These are phyloP conservation scores for Sicyos edulis DNA, from an alignment of 306 rosid species.

Conservation along the genomic window DNA sequence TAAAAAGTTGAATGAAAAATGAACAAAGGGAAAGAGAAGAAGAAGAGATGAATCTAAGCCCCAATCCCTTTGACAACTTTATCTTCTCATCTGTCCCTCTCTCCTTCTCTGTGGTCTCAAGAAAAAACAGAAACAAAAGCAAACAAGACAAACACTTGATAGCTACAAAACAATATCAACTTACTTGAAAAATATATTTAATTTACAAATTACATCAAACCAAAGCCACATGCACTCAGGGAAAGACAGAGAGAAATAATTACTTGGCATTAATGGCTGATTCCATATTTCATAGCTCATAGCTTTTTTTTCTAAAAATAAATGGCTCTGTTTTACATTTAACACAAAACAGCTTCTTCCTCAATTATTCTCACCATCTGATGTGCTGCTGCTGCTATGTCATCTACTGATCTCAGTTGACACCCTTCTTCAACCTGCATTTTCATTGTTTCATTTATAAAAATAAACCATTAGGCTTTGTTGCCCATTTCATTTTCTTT, in stretches of 20 bases:
- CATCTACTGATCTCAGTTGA: constrained; percentile 63
- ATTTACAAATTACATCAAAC: constrained; percentile 16
- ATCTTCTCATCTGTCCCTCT: constrained; percentile 17
- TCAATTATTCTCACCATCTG: constrained; percentile 62
- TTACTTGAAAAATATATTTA: too few species aligned
- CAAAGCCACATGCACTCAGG: neutral
- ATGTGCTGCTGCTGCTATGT: constrained; percentile 71
- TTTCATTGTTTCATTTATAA: neutral
- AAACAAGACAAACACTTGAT: constrained; percentile 15
- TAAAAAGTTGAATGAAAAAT: neutral
- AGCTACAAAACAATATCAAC: constrained; percentile 18
- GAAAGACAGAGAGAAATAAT: neutral
- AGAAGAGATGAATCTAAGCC: neutral
- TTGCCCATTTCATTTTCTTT: neutral
- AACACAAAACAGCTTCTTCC: constrained; percentile 36
- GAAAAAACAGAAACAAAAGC: constrained; percentile 6
- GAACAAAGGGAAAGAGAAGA: too few species aligned
- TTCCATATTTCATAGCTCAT: neutral
- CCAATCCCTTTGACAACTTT: constrained; percentile 17
- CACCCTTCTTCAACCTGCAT: constrained; percentile 86
- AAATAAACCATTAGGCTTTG: neutral
- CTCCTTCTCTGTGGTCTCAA: constrained; percentile 10
- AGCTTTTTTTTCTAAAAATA: neutral
- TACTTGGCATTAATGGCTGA: constrained; percentile 8
- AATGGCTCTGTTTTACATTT: neutral